A percentile compares a stretch with the other conserved stretches of the same genome.
phyloP scores from a whole-genome alignment of 208 protist genomes.

The Trypanosoma avium region DNA sequence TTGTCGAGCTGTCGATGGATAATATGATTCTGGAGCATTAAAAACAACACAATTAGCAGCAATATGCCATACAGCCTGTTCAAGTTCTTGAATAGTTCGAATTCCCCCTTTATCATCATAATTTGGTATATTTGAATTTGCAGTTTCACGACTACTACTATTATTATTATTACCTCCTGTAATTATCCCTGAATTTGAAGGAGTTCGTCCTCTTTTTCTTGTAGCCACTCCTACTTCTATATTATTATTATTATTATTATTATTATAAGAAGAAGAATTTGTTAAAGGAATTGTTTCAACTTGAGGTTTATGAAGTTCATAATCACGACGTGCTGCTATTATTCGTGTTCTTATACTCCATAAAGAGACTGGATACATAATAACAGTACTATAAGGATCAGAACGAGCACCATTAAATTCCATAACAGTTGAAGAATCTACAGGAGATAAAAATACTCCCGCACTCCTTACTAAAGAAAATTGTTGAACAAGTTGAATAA shows the following conservation, averaged over 20 bases:
- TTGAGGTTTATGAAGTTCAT: constrained; percentile 32
- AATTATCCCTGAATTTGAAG: background rate
- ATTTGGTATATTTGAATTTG: background rate
- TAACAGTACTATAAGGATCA: constrained; percentile 56
- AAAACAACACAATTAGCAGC: constrained; percentile 82
- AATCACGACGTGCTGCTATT: constrained; percentile 52
- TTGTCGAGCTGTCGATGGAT: constrained; percentile 55
- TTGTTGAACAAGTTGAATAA: constrained; percentile 56
- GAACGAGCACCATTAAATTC: constrained; percentile 78
- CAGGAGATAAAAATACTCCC: constrained; percentile 60
- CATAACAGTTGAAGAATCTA: constrained; percentile 72
- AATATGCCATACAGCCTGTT: constrained; percentile 77
- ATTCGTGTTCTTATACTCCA: constrained; percentile 54
- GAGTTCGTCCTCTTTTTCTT: constrained; percentile 12
- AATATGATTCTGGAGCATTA: constrained; percentile 79
- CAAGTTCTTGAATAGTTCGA: constrained; percentile 61
- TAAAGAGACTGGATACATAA: constrained; percentile 55
- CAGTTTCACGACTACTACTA: background rate
- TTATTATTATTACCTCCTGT: constrained; percentile 3
- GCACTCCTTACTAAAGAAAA: constrained; percentile 66
- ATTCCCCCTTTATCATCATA: constrained; percentile 19
- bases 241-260: too few relatives aligned
- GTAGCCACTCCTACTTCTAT: constrained; percentile 13
- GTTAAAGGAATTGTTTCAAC: background rate
- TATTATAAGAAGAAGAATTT: too few relatives aligned